Conservation (phyloP, 345 rosid genomes). For the Anastatica hierochuntica region DNA sequence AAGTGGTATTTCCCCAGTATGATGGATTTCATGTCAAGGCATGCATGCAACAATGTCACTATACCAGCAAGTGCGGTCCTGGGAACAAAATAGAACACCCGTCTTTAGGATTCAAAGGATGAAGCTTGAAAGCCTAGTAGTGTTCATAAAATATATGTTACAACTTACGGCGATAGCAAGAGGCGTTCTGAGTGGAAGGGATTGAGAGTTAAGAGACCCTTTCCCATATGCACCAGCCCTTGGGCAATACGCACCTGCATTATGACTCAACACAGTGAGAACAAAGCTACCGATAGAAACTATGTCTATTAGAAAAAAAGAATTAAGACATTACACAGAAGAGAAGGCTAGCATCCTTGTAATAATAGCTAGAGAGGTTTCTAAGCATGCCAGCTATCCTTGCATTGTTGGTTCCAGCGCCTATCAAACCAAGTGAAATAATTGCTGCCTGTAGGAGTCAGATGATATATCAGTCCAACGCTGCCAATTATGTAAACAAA, state of each 20-base stretch:
- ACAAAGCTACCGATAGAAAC: background rate
- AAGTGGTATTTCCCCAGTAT: constrained; percentile 79
- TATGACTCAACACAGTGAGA: constrained; percentile 3
- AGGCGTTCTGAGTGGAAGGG: constrained; percentile 93
- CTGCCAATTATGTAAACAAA: background rate
- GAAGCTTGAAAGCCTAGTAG: background rate
- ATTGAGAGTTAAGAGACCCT: constrained; percentile 79
- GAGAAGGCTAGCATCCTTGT: constrained; percentile 80
- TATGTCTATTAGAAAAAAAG: background rate
- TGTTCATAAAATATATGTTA: background rate
- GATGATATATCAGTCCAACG: constrained; percentile 9
- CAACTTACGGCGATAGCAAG: constrained; percentile 79
- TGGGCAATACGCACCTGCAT: constrained; percentile 93
- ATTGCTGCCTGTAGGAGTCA: constrained; percentile 64
- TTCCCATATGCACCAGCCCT: constrained; percentile 91
- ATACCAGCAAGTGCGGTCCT: constrained; percentile 95
- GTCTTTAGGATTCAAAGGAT: background rate
- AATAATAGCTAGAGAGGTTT: constrained; percentile 88
- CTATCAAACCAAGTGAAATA: constrained; percentile 84
- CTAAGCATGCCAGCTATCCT: constrained; percentile 97
- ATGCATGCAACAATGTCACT: constrained; percentile 65
- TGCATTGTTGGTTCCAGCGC: constrained; percentile 97
- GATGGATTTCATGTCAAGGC: constrained; percentile 85
- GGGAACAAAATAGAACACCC: background rate
- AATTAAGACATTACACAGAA: constrained; percentile 58